Conservation (phyloP, 2,329 filamentous ascomycete species). For the Pyrenochaeta sp. region DNA sequence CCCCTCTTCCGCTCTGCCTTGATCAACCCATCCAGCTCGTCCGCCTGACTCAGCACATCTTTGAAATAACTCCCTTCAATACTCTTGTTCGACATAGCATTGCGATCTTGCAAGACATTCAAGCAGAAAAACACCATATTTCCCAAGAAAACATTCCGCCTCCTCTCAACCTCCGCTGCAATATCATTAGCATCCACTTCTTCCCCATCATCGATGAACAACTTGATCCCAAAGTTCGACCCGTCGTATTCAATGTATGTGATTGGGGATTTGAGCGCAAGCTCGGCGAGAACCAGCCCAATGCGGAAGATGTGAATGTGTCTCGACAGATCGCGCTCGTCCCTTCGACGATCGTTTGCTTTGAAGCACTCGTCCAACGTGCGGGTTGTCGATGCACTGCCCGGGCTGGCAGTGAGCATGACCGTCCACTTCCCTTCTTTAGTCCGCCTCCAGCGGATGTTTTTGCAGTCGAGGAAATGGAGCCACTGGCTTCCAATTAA, state of each 20-base stretch:
- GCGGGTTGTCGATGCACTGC: slow-evolving; percentile 17
- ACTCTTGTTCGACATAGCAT: slow-evolving; percentile 22
- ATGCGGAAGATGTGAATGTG: slow-evolving; percentile 37
- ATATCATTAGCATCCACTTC: slow-evolving; percentile 25
- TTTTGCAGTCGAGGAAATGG: slow-evolving; percentile 26
- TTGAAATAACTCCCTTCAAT: slow-evolving; percentile 27
- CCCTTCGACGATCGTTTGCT: slow-evolving; percentile 9
- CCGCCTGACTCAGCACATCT: slow-evolving; percentile 28
- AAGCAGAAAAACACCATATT: slow-evolving; percentile 36
- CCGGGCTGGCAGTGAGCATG: slow-evolving; percentile 30
- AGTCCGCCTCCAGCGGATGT: slow-evolving; percentile 33
- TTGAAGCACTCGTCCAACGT: slow-evolving; percentile 20
- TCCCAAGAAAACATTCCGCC: slow-evolving; percentile 24
- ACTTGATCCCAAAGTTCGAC: slow-evolving; percentile 8
- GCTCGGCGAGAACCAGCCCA: slow-evolving; percentile 32
- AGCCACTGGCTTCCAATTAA: slow-evolving; percentile 37
- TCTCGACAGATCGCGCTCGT: slow-evolving; percentile 20
- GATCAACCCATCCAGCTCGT: slow-evolving; percentile 25
- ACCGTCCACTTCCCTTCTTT: slow-evolving; percentile 26
- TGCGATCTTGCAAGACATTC: slow-evolving; percentile 23
- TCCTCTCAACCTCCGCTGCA: slow-evolving; percentile 30
- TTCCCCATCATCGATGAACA: slow-evolving; percentile 22
- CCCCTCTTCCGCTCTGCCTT: slow-evolving; percentile 14
- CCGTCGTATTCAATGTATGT: slow-evolving; percentile 24
- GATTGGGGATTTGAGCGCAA: slow-evolving; percentile 28